Conservation (phyloP, 805 yeast genomes). For the Phaffomyces antillensis region DNA sequence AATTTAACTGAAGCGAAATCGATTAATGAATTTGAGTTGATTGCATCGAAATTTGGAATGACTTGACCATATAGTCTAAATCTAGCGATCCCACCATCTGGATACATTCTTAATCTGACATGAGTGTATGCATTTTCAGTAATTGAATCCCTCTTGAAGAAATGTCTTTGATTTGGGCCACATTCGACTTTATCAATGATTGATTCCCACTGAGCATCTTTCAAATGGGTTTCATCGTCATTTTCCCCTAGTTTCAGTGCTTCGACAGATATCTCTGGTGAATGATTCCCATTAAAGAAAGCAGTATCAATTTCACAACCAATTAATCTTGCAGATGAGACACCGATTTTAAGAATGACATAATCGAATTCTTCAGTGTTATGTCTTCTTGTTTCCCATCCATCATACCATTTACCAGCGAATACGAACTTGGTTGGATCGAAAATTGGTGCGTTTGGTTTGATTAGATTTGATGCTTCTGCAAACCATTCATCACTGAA, state of each 20-base stretch:
- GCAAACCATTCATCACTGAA: constrained; percentile 95
- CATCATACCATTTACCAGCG: constrained; percentile 97
- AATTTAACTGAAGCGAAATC: constrained; percentile 78
- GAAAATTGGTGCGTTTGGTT: constrained; percentile 73
- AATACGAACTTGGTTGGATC: constrained; percentile 74
- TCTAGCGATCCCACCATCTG: constrained; percentile 97
- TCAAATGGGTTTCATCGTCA: constrained; percentile 11
- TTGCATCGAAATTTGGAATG: constrained; percentile 53
- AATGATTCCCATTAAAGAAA: constrained; percentile 91
- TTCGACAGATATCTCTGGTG: constrained; percentile 84
- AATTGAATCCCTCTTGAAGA: constrained; percentile 53
- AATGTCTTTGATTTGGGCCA: constrained; percentile 85
- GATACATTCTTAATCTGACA: constrained; percentile 83
- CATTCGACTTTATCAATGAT: constrained; percentile 70
- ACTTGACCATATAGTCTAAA: constrained; percentile 86
- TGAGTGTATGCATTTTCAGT: constrained; percentile 69
- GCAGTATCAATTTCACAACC: constrained; percentile 94
- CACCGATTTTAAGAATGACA: constrained; percentile 81
- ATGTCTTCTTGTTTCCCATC: constrained; percentile 98
- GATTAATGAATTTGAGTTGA: constrained; percentile 25
- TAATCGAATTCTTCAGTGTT: constrained; percentile 80
- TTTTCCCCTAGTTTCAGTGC: constrained; percentile 37
- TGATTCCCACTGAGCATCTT: constrained; percentile 49
- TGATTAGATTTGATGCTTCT: constrained; percentile 77
- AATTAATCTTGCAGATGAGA: constrained; percentile 65